phyloP scores from a whole-genome alignment of 768 basidiomycete species.

The Lentinula sp. region DNA sequence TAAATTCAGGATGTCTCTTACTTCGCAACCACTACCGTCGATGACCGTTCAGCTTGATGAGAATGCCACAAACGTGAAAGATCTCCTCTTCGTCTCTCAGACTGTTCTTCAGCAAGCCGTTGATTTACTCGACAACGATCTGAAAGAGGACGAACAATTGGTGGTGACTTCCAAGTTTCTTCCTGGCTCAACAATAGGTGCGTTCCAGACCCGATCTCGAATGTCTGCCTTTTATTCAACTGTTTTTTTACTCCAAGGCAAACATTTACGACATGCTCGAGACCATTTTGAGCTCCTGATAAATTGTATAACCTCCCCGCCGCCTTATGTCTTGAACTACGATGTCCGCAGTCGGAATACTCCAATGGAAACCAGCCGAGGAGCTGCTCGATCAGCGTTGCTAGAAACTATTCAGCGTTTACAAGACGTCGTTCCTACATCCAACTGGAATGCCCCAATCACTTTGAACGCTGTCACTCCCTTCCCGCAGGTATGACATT shows the following conservation, averaged over 20 bases:
- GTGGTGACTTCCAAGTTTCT: constrained; percentile 62
- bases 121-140: constrained; percentile 59
- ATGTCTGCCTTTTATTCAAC: background rate
- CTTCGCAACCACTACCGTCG: constrained; percentile 10
- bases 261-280: constrained; percentile 80
- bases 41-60: constrained; percentile 16
- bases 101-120: constrained; percentile 69
- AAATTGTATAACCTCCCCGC: constrained; percentile 42
- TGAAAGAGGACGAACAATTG: constrained; percentile 67
- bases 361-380: constrained; percentile 71
- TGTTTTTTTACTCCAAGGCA: constrained; percentile 42
- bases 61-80: constrained; percentile 26
- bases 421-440: constrained; percentile 43
- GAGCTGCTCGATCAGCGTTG: constrained; percentile 53
- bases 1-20: background rate
- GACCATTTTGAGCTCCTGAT: constrained; percentile 75
- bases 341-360: constrained; percentile 73
- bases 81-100: constrained; percentile 61
- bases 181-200: constrained; percentile 87
- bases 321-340: constrained; percentile 60
- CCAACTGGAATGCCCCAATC: constrained; percentile 48
- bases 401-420: constrained; percentile 50
- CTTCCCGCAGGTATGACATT: constrained; percentile 39
- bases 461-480: constrained; percentile 80
- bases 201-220: constrained; percentile 8